These are phyloP conservation scores for Tagetes patula DNA, from an alignment of 129 eudicot genomes.

Conservation along the genomic window DNA sequence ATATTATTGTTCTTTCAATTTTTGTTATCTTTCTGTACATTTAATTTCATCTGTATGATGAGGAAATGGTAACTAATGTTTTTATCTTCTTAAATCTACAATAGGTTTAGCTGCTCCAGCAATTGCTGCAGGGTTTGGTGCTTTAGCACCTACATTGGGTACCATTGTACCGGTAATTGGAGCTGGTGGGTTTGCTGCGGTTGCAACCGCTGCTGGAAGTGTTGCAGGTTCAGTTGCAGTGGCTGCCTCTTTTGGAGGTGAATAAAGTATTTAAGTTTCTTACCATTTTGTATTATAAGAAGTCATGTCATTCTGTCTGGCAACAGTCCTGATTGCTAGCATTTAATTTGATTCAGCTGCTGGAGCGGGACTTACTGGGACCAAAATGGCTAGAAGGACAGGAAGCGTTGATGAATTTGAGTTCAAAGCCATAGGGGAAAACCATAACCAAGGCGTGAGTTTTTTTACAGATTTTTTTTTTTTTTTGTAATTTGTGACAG, in stretches of 20 bases:
- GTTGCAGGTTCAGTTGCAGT: constrained; percentile 99
- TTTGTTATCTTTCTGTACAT: not conserved
- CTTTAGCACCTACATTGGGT: constrained; percentile 97
- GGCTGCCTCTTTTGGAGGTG: constrained; percentile 99
- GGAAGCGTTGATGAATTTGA: constrained; percentile 94
- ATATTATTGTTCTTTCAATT: constrained; percentile 6
- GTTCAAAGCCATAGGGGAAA: constrained; percentile 79
- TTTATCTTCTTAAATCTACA: constrained; percentile 16
- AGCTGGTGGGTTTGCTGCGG: constrained; percentile 97
- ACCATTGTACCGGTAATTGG: constrained; percentile 91
- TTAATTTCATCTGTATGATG: constrained; percentile 1
- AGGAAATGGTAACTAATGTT: not conserved
- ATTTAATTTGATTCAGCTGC: constrained; percentile 61
- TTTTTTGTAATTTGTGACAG: not conserved
- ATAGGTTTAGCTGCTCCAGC: constrained; percentile 99
- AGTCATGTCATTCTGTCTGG: constrained; percentile 9
- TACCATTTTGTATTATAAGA: not conserved
- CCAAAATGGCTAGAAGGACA: constrained; percentile 95
- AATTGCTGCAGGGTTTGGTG: constrained; percentile 98
- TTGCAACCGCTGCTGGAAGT: constrained; percentile 96
- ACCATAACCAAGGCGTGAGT: constrained; percentile 96
- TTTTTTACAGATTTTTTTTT: not conserved
- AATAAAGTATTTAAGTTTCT: constrained; percentile 3
- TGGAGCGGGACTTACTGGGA: constrained; percentile 98
- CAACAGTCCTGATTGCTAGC: constrained; percentile 26